A percentile compares a stretch with the other conserved stretches of the same genome.
These are phyloP conservation scores for Phytophthora agathidicida DNA, from an alignment of 352 stramenopile genomes.

Conservation along the genomic window DNA sequence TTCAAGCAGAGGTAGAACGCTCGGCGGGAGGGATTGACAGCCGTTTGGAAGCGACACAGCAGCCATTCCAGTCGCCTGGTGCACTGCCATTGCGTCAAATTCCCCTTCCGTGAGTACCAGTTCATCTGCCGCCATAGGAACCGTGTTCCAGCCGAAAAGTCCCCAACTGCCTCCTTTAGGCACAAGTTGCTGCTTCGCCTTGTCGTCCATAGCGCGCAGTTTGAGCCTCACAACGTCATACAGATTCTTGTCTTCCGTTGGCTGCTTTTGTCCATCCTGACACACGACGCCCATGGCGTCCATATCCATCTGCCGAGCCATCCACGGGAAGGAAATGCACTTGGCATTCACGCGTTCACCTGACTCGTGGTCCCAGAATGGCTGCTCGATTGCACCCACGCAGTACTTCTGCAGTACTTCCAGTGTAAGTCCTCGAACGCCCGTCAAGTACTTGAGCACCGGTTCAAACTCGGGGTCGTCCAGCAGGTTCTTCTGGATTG, in stretches of 20 bases:
- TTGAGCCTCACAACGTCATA: slow-evolving; percentile 88
- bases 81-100: slow-evolving; percentile 97
- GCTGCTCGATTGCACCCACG: slow-evolving; percentile 89
- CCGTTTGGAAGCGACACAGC: slow-evolving; percentile 98
- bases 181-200: slow-evolving; percentile 86
- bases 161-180: slow-evolving; percentile 96
- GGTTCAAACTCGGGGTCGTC: slow-evolving; percentile 66
- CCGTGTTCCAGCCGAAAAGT: slow-evolving; percentile 99
- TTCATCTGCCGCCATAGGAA: slow-evolving; percentile 84
- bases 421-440: slow-evolving; percentile 65
- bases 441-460: slow-evolving; percentile 76
- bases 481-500: slow-evolving; percentile 83
- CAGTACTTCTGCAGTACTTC: slow-evolving; percentile 89
- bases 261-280: slow-evolving; percentile 30
- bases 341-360: slow-evolving; percentile 60
- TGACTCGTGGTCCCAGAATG: slow-evolving; percentile 67
- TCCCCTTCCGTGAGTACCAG: slow-evolving; percentile 98
- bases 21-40: slow-evolving; percentile 94
- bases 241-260: slow-evolving; percentile 68
- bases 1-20: slow-evolving; percentile 96
- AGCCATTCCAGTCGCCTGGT: slow-evolving; percentile 94
- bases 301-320: slow-evolving; percentile 87
- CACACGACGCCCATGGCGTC: slow-evolving; percentile 84
- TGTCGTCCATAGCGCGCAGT: slow-evolving; percentile 84
- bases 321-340: slow-evolving; percentile 97